A percentile compares a stretch with the other conserved stretches of the same genome.
Evolutionary conservation across 352 stramenopile genomes (phyloP).

Genomic region (Phytophthora megakarya): DNA sequence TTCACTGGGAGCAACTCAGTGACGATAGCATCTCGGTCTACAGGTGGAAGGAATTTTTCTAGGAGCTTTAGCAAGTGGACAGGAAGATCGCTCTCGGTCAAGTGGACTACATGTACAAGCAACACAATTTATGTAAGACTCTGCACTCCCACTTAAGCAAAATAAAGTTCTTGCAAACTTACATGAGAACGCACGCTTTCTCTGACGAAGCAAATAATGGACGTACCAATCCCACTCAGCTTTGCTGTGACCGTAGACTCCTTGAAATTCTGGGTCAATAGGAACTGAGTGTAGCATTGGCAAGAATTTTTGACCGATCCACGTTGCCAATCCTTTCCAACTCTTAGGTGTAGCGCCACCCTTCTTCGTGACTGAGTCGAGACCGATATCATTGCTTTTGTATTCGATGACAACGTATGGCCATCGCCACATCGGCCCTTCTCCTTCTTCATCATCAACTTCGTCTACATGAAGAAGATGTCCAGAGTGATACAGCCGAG

Average conservation of each 20-base stretch:
- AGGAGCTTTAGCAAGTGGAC: conserved; percentile 64
- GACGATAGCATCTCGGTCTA: conserved; percentile 34
- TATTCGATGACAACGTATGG: conserved; percentile 83
- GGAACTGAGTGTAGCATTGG: conserved; percentile 62
- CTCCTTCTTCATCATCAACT: conserved; percentile 69
- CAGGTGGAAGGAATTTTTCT: conserved; percentile 58
- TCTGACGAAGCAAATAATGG: conserved; percentile 76
- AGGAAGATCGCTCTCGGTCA: conserved; percentile 60
- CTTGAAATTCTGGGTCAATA: conserved; percentile 47
- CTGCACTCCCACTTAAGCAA: background rate
- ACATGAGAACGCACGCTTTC: conserved; percentile 70
- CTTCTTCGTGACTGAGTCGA: conserved; percentile 57
- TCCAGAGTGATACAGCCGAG: conserved; percentile 50
- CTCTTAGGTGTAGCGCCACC: conserved; percentile 51
- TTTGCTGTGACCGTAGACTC: conserved; percentile 71
- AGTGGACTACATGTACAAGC: conserved; percentile 63
- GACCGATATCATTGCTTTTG: conserved; percentile 51
- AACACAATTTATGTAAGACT: conserved; percentile 9
- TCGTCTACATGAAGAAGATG: conserved; percentile 68
- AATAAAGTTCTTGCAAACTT: conserved; percentile 30
- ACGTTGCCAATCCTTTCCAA: conserved; percentile 60
- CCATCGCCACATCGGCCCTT: conserved; percentile 81
- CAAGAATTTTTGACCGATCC: conserved; percentile 68
- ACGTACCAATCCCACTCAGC: conserved; percentile 79
- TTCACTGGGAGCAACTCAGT: conserved; percentile 47